phyloP scores from a whole-genome alignment of 495 filamentous ascomycete genomes.

The Aspergillus cavernicola region DNA sequence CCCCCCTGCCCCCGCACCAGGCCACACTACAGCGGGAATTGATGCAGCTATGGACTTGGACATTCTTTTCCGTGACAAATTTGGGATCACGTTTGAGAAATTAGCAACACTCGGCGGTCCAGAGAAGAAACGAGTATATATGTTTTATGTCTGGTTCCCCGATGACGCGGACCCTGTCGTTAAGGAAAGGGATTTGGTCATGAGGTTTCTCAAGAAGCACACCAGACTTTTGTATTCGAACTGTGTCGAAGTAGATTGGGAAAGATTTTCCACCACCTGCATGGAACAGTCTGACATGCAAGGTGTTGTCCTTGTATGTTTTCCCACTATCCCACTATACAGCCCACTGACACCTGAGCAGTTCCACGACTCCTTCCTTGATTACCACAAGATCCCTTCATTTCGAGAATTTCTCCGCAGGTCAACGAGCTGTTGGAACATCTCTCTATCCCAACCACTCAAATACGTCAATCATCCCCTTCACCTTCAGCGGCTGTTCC shows the following conservation, averaged over 20 bases:
- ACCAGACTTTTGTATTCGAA: slow-evolving; percentile 31
- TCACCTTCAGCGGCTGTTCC: slow-evolving; percentile 51
- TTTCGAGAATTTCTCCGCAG: slow-evolving; percentile 22
- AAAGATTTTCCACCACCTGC: slow-evolving; percentile 30
- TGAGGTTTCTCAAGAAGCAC: slow-evolving; percentile 28
- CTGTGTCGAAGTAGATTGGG: slow-evolving; percentile 32
- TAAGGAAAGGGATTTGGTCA: slow-evolving; percentile 25
- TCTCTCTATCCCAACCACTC: slow-evolving; percentile 29
- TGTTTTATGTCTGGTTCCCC: slow-evolving; percentile 41
- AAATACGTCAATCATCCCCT: slow-evolving; percentile 16
- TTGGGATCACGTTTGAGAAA: slow-evolving; percentile 18
- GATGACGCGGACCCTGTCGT: slow-evolving; percentile 12
- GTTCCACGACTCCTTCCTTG: slow-evolving; percentile 40
- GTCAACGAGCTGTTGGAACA: slow-evolving; percentile 34
- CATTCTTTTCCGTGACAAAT: slow-evolving; percentile 10
- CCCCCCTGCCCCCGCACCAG: neutral
- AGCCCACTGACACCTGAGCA: slow-evolving; percentile 17
- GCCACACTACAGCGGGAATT: neutral
- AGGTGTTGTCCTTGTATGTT: slow-evolving; percentile 42
- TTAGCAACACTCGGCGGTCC: slow-evolving; percentile 16
- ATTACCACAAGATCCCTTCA: slow-evolving; percentile 27
- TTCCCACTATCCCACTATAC: neutral
- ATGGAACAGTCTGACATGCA: slow-evolving; percentile 12
- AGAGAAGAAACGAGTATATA: slow-evolving; percentile 16
- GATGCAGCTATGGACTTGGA: slow-evolving; percentile 6